Base-by-base conservation (phyloP, 768 basidiomycete genomes). In the Coprinopsis strossmayeri region DNA sequence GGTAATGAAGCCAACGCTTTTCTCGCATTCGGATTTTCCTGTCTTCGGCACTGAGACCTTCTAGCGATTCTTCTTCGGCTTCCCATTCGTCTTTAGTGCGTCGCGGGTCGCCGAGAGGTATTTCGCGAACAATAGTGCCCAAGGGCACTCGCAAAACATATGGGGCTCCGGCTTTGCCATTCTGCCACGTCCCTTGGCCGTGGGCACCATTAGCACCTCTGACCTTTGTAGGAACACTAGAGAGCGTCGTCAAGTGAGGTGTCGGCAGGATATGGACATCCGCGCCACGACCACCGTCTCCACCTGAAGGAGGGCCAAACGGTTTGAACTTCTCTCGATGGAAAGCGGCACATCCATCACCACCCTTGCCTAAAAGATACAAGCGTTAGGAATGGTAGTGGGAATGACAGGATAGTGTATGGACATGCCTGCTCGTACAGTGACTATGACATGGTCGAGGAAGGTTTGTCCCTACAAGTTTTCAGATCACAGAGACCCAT, bases 311-410 rank as follows among this genome's bases (percentile, higher is more conserved):
- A 0, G 93, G 91, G 0, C 91, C 91, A 52, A 81, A 77, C 1
- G 85, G 79, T 49, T 79, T 80, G 65, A 78, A 91, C 60, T 91
- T 90, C 67, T 95, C 91, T 49, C 91, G 82, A 59, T 93, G 87
- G 58, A 97, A 96, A 3, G 95, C 93, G 20, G 87, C 90, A 53
- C 92, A 90, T 20, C 95, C 95, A 49, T 91, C 73, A 0, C 95
- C 95, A 17, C 94, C 94, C 58, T 77, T 81, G 13, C 92, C 93
- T 88, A 56, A n/a, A 34, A 32, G n/a, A 9, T 27, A 5, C 12
- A 28, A 20, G 38, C 15, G 32, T 21, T 17, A 18, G 15, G 27
- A 27, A 5, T 12, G 3, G 2, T 2, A 23, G 9, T 21, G 20
- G n/a, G 7, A 4, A 15, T 21, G 20, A 2, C 34, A 24, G 13